Evolutionary conservation across 2,329 filamentous ascomycete genomes (phyloP).

Genomic region (Pseudogymnoascus sp.): DNA sequence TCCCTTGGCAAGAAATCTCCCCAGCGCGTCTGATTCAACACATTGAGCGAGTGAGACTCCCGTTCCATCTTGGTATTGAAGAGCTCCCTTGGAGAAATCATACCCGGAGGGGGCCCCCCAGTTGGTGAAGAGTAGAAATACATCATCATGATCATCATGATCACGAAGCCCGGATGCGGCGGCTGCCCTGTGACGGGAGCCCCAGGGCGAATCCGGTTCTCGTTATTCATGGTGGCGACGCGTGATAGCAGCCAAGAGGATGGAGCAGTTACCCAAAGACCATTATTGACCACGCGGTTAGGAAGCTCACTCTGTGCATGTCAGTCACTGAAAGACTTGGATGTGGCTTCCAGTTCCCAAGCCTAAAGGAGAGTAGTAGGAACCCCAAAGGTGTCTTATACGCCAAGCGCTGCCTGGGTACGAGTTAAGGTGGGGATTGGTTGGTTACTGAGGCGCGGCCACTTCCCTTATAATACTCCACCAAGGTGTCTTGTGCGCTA

Average conservation of each 20-base stretch:
- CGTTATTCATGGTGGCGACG: constrained; percentile 7
- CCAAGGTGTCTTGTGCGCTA: not conserved
- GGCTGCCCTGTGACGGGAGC: not conserved
- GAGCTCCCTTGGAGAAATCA: constrained; percentile 35
- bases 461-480: not conserved
- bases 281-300: constrained; percentile 1
- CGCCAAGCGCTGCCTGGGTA: not conserved
- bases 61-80: constrained; percentile 40
- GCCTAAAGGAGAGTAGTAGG: not conserved
- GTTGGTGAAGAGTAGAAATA: constrained; percentile 25
- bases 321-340: not conserved
- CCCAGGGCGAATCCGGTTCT: not conserved
- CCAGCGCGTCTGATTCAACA: constrained; percentile 50
- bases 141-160: constrained; percentile 26
- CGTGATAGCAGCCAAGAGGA: constrained; percentile 1
- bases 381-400: not conserved
- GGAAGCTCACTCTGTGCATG: not conserved
- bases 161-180: constrained; percentile 16
- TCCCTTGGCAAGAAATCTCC: constrained; percentile 46
- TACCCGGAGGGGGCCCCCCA: constrained; percentile 26
- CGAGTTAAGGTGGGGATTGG: not conserved
- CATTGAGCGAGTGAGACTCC: constrained; percentile 42
- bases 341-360: not conserved
- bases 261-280: not conserved
- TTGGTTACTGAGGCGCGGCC: not conserved